Evolutionary conservation across 805 yeast species (phyloP).

Genomic region (Schwanniomyces sp.): DNA sequence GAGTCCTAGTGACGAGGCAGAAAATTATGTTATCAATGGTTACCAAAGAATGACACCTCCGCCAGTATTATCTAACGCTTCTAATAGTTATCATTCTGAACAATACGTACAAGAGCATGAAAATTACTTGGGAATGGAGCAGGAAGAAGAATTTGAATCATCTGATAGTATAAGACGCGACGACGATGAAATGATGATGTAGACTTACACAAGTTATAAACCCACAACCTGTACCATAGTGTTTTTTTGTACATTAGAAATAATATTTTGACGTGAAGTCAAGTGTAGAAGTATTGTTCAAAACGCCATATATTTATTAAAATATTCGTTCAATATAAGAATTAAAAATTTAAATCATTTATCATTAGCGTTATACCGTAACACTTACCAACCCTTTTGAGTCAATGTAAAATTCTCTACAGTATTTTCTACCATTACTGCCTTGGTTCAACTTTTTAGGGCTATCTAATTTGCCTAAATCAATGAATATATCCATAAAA

Average conservation of each 20-base stretch:
- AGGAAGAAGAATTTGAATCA: conserved; percentile 12
- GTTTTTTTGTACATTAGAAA: not conserved
- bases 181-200: conserved; percentile 10
- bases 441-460: not conserved
- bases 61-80: conserved; percentile 3
- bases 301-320: not conserved
- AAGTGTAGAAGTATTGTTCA: not conserved
- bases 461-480: not conserved
- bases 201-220: not conserved
- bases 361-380: not conserved
- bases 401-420: conserved; percentile 26
- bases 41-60: conserved; percentile 17
- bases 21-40: conserved; percentile 36
- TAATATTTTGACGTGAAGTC: not conserved
- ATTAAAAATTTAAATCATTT: not conserved
- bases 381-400: conserved; percentile 28
- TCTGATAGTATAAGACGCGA: not conserved
- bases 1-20: conserved; percentile 41
- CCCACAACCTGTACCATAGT: not conserved
- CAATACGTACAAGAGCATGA: conserved; percentile 34
- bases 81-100: conserved; percentile 1
- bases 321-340: not conserved
- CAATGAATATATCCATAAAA: conserved; percentile 4
- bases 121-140: conserved; percentile 36
- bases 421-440: conserved; percentile 2